A percentile compares a stretch with the other conserved stretches of the same genome.
phyloP scores from a whole-genome alignment of 108 stramenopile genomes.

The Aurantiochytrium sp. region DNA sequence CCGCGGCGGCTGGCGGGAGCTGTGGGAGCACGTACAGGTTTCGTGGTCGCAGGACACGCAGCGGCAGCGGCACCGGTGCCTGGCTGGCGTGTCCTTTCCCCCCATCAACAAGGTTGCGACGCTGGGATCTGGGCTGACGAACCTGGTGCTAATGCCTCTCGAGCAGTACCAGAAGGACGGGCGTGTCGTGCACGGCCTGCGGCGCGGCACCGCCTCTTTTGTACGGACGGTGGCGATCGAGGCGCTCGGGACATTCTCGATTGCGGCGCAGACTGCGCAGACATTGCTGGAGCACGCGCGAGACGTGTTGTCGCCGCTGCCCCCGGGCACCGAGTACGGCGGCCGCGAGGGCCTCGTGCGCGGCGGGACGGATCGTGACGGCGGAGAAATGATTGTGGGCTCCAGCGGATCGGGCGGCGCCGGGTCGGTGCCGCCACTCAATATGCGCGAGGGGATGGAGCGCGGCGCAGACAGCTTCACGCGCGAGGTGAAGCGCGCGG shows the following conservation, averaged over 20 bases:
- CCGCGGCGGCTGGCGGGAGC: background rate
- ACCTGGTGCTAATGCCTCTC: background rate
- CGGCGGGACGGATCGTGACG: background rate
- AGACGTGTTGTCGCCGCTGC: background rate
- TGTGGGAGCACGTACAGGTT: background rate
- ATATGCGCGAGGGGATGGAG: background rate
- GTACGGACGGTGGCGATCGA: conserved; percentile 29
- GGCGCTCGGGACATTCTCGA: conserved; percentile 19
- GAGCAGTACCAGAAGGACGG: conserved; percentile 31
- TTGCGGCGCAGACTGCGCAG: conserved; percentile 5
- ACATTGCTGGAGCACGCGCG: conserved; percentile 9
- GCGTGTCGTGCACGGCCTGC: background rate
- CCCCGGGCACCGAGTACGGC: background rate
- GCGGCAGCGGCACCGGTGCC: background rate
- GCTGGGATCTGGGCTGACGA: conserved; percentile 17
- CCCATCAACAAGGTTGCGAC: conserved; percentile 10
- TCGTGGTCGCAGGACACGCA: background rate
- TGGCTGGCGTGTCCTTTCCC: background rate
- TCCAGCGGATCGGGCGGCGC: background rate
- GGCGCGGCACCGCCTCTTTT: conserved; percentile 9
- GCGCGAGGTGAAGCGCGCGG: background rate
- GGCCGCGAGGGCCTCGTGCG: background rate
- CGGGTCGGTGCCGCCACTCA: background rate
- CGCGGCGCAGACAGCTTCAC: background rate
- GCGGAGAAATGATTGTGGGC: background rate